Percentiles rank a stretch among this genome's conserved stretches.
These are phyloP conservation scores for Marasmius oreades DNA, from an alignment of 1,284 basidiomycete species.

Conservation along the genomic window DNA sequence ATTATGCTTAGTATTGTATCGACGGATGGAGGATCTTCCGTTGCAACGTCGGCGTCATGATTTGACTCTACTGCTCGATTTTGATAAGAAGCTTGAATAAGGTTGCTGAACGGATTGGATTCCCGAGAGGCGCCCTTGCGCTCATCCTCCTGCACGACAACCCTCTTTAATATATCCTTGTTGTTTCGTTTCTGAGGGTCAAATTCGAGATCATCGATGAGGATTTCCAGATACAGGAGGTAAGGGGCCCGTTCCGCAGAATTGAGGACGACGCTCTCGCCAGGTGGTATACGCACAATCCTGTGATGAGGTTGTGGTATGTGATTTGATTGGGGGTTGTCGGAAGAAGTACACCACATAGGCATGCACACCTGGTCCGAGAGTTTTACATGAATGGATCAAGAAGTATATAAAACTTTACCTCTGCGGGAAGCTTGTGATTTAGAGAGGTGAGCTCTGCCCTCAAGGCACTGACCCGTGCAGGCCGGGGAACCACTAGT, in stretches of 20 bases:
- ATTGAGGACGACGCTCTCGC: slow-evolving; percentile 97
- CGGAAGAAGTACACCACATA: slow-evolving; percentile 87
- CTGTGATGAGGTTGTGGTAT: slow-evolving; percentile 80
- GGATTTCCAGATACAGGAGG: slow-evolving; percentile 89
- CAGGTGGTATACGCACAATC: slow-evolving; percentile 95
- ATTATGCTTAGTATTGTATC: slow-evolving; percentile 21
- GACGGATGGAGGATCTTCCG: slow-evolving; percentile 14
- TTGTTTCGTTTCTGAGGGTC: slow-evolving; percentile 85
- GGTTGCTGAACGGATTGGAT: slow-evolving; percentile 39
- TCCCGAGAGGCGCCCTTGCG: slow-evolving; percentile 53
- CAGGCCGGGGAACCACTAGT: slow-evolving; percentile 89
- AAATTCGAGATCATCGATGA: slow-evolving; percentile 92
- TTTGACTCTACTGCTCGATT: slow-evolving; percentile 18
- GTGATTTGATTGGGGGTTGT: slow-evolving; percentile 39
- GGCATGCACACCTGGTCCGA: slow-evolving; percentile 85
- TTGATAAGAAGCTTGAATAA: slow-evolving; percentile 21
- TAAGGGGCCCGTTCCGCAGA: slow-evolving; percentile 97
- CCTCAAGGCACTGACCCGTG: slow-evolving; percentile 90
- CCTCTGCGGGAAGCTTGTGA: slow-evolving; percentile 93
- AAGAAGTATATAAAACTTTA: slow-evolving; percentile 28
- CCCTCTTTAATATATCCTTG: slow-evolving; percentile 81
- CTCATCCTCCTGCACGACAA: slow-evolving; percentile 72
- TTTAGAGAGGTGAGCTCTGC: slow-evolving; percentile 96
- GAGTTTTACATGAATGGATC: slow-evolving; percentile 8
- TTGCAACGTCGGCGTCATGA: slow-evolving; percentile 18